Conservation (phyloP, 1,139 yeast genomes). For the Kodamaea sp. region DNA sequence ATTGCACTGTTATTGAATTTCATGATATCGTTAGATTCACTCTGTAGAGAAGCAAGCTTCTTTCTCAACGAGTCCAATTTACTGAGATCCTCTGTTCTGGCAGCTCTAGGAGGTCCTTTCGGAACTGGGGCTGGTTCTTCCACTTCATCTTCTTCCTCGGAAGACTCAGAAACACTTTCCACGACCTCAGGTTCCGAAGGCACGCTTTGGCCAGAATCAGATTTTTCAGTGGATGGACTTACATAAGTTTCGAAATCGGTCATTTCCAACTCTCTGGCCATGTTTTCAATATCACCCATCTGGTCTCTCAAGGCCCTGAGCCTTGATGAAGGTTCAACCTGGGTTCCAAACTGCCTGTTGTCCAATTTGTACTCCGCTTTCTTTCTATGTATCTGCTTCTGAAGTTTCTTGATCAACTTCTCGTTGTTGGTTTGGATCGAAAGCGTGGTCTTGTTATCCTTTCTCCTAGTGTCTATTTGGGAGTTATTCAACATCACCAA, state of each 20-base stretch:
- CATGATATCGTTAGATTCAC: constrained; percentile 72
- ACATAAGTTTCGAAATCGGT: constrained; percentile 64
- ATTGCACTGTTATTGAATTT: constrained; percentile 65
- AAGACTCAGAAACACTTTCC: constrained; percentile 17
- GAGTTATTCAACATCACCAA: constrained; percentile 60
- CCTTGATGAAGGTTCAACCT: constrained; percentile 75
- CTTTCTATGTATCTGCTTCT: constrained; percentile 61
- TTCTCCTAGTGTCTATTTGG: constrained; percentile 29
- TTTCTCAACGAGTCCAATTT: constrained; percentile 55
- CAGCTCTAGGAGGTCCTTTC: constrained; percentile 33
- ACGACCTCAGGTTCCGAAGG: constrained; percentile 18
- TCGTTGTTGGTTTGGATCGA: constrained; percentile 42
- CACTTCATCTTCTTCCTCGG: constrained; percentile 17
- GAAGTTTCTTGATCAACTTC: constrained; percentile 51
- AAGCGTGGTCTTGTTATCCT: constrained; percentile 41
- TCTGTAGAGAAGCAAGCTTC: constrained; percentile 61
- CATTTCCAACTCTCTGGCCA: constrained; percentile 86
- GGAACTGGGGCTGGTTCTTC: constrained; percentile 21
- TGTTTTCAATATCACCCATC: constrained; percentile 82
- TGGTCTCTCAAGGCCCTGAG: constrained; percentile 75
- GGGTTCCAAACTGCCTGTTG: constrained; percentile 56
- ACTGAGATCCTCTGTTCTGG: constrained; percentile 43
- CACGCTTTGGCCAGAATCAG: constrained; percentile 11
- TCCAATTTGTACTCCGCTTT: constrained; percentile 63
- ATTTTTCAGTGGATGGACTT: constrained; percentile 15